phyloP scores from a whole-genome alignment of 2,329 filamentous ascomycete genomes.

The Chaetomium globosum region DNA sequence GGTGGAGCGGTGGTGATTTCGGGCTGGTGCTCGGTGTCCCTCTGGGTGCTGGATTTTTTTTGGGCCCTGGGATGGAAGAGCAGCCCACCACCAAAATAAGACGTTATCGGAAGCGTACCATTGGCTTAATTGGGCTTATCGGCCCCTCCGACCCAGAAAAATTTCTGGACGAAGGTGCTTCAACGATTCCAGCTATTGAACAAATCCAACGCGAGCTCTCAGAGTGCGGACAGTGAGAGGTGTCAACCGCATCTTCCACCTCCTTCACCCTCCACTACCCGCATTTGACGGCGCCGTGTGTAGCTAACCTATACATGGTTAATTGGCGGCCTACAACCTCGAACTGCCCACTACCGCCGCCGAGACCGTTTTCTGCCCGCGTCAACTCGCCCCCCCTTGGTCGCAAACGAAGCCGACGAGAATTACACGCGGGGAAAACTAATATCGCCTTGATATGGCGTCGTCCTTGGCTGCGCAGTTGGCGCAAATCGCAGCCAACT shows the following conservation, averaged over 20 bases:
- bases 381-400: conserved; percentile 11
- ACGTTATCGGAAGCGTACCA: conserved; percentile 24
- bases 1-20: conserved; percentile 14
- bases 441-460: conserved; percentile 29
- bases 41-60: conserved; percentile 29
- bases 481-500: conserved; percentile 86
- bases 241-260: neutral
- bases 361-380: neutral
- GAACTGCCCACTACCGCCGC: conserved; percentile 3
- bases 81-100: conserved; percentile 28
- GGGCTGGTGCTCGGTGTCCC: conserved; percentile 9
- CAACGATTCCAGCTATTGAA: conserved; percentile 16
- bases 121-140: conserved; percentile 31
- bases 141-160: conserved; percentile 29
- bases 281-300: neutral
- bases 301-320: neutral
- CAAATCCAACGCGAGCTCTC: neutral
- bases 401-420: conserved; percentile 10
- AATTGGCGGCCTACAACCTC: conserved; percentile 4
- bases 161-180: conserved; percentile 27
- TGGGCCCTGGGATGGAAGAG: conserved; percentile 19
- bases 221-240: conserved; percentile 4
- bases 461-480: conserved; percentile 88
- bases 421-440: neutral
- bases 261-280: neutral